Evolutionary conservation across 2,329 filamentous ascomycete genomes (phyloP).

Genomic region (Aspergillus transmontanensis): DNA sequence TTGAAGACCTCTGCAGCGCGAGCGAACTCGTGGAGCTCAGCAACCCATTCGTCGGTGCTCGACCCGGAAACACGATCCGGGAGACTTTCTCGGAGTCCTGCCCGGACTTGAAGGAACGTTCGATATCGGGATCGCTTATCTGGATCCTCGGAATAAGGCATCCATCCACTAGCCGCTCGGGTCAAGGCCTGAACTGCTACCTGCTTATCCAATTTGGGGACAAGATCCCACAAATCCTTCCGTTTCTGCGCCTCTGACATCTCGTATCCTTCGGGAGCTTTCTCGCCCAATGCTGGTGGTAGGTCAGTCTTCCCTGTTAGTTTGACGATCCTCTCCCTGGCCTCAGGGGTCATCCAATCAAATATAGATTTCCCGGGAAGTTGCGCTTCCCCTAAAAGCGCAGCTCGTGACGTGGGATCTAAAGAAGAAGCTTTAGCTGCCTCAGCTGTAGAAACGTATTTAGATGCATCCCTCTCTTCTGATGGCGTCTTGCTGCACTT

Average conservation of each 20-base stretch:
- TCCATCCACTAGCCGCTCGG: constrained; percentile 67
- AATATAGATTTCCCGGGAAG: constrained; percentile 94
- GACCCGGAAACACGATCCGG: constrained; percentile 58
- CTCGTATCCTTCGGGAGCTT: constrained; percentile 65
- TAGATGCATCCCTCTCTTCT: constrained; percentile 32
- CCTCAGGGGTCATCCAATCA: constrained; percentile 80
- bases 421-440: constrained; percentile 76
- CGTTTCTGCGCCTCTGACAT: constrained; percentile 65
- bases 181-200: constrained; percentile 70
- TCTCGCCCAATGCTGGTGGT: constrained; percentile 75
- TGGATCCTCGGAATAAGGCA: constrained; percentile 83
- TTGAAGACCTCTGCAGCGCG: constrained; percentile 80
- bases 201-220: constrained; percentile 67
- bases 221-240: constrained; percentile 59
- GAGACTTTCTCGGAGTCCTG: constrained; percentile 61
- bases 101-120: constrained; percentile 75
- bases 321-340: constrained; percentile 73
- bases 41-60: constrained; percentile 72
- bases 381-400: constrained; percentile 75
- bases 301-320: constrained; percentile 76
- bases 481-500: constrained; percentile 59
- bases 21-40: constrained; percentile 78
- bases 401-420: constrained; percentile 75
- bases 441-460: constrained; percentile 70
- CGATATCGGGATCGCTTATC: constrained; percentile 79